Evolutionary conservation across 257 asterid genomes (phyloP).

Genomic region (Striga asiatica): DNA sequence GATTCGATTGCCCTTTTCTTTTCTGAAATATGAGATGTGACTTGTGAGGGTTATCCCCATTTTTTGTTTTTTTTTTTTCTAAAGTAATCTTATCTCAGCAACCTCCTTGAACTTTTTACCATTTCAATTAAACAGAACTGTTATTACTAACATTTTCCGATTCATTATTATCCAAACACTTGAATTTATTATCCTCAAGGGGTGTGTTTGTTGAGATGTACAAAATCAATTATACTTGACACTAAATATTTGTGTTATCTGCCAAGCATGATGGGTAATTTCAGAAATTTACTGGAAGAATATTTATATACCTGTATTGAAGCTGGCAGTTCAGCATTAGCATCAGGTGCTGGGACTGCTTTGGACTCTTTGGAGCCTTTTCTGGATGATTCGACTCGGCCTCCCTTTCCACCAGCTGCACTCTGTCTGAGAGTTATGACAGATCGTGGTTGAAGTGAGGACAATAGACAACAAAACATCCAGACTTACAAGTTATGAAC

Average conservation of each 20-base stretch:
- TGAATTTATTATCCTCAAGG: no score
- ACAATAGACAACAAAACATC: background rate
- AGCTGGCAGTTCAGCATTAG: constrained; percentile 52
- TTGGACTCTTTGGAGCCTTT: constrained; percentile 34
- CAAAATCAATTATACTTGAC: no score
- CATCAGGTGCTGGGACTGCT: constrained; percentile 55
- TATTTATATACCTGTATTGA: constrained; percentile 52
- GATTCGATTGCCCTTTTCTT: constrained; percentile 38
- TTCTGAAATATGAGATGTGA: constrained; percentile 26
- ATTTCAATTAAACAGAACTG: no score
- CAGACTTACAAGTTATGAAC: background rate
- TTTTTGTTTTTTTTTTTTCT: no score
- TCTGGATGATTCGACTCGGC: constrained; percentile 33
- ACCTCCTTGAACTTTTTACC: no score
- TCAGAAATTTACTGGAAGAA: background rate
- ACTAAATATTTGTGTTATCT: no score
- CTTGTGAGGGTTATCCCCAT: no score
- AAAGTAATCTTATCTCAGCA: background rate
- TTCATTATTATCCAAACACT: no score
- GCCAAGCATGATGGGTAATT: no score
- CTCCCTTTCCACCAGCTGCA: constrained; percentile 38
- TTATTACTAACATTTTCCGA: no score
- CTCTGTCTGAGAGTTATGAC: constrained; percentile 64
- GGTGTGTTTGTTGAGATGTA: no score
- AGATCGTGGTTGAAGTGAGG: constrained; percentile 18